Percentiles rank a stretch among this genome's conserved stretches.
phyloP scores from a whole-genome alignment of 1,284 basidiomycete species.

The Rhodotorula sp. region DNA sequence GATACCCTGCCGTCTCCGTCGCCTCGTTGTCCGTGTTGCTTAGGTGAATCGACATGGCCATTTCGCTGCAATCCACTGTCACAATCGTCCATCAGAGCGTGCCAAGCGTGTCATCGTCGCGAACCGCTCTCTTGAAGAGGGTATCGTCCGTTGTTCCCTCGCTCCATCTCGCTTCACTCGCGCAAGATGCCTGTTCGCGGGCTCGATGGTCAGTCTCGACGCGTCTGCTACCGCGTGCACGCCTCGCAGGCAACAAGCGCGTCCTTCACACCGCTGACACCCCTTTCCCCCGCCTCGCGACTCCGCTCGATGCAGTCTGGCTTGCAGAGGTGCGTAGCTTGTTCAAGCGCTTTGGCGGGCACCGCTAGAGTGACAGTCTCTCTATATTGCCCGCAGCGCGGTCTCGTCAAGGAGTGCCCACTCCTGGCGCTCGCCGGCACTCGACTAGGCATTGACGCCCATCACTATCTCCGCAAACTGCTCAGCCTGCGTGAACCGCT shows the following conservation, averaged over 20 bases:
- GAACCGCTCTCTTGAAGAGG: not conserved
- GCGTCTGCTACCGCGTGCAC: not conserved
- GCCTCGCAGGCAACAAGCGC: not conserved
- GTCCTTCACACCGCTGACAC: not conserved
- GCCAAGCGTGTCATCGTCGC: not conserved
- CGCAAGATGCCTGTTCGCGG: conserved; percentile 27
- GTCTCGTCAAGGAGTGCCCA: conserved; percentile 77
- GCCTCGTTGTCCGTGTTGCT: too few relatives aligned
- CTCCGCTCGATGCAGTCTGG: conserved; percentile 21
- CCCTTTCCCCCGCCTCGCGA: not conserved
- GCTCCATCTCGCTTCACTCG: not conserved
- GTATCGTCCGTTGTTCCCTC: not conserved
- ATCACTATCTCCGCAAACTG: conserved; percentile 79
- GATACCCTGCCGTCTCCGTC: not conserved
- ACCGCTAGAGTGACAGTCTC: not conserved
- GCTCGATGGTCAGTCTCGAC: conserved; percentile 22
- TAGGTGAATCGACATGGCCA: too few relatives aligned
- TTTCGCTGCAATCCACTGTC: not conserved
- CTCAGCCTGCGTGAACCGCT: conserved; percentile 65
- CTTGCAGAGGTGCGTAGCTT: conserved; percentile 26
- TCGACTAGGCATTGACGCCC: conserved; percentile 94
- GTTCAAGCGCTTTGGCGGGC: not conserved
- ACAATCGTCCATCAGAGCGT: not conserved
- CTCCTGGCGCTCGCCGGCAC: conserved; percentile 83
- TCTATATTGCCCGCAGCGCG: conserved; percentile 56